Percentiles rank a stretch among this genome's conserved stretches.
phyloP scores from a whole-genome alignment of 352 stramenopile species.

The Globisporangium camurandrum region DNA sequence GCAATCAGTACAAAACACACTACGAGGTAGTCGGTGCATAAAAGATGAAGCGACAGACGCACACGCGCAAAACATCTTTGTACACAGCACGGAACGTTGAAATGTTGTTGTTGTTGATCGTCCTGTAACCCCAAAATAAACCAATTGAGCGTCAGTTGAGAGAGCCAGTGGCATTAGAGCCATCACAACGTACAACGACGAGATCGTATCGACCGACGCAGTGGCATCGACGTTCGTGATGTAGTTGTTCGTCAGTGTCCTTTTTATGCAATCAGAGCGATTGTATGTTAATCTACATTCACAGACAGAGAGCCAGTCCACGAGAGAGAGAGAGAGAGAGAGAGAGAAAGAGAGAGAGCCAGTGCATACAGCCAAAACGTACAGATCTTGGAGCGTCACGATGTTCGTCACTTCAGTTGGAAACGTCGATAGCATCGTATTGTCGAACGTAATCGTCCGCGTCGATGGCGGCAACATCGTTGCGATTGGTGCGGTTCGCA shows the following conservation, averaged over 20 bases:
- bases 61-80: slow-evolving; percentile 1
- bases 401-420: neutral
- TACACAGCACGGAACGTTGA: slow-evolving; percentile 5
- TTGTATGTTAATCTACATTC: too few species aligned
- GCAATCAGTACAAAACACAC: too few species aligned
- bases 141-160: too few species aligned
- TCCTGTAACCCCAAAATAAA: too few species aligned
- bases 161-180: too few species aligned
- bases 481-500: neutral
- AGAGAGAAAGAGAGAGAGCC: too few species aligned
- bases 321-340: too few species aligned
- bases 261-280: too few species aligned
- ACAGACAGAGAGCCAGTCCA: too few species aligned
- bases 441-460: neutral
- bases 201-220: neutral
- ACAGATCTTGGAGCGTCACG: slow-evolving; percentile 1
- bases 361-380: too few species aligned
- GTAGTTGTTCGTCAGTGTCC: slow-evolving; percentile 1
- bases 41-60: too few species aligned
- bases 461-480: neutral
- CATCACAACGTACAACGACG: slow-evolving; percentile 1
- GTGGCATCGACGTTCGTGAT: neutral
- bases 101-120: slow-evolving; percentile 1
- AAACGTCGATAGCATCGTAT: neutral
- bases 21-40: too few species aligned